phyloP scores from a whole-genome alignment of 139 green algal species.

The Chlamydomonas incerta region DNA sequence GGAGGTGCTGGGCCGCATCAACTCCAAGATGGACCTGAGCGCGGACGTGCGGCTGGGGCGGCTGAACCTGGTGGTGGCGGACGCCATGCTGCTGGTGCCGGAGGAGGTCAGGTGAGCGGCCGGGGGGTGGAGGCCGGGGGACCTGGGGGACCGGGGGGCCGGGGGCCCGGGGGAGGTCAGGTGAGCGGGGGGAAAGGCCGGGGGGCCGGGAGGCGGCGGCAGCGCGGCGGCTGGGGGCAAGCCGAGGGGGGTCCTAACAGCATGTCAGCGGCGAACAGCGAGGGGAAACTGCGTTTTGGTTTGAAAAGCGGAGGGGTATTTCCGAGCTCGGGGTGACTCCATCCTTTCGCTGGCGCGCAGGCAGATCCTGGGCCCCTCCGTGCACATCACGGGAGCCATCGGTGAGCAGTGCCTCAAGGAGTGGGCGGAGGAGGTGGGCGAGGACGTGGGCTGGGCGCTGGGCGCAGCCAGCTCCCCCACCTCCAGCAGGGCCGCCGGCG shows the following conservation, averaged over 20 bases:
- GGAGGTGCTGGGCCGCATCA: conserved; percentile 20
- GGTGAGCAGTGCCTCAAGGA: conserved; percentile 10
- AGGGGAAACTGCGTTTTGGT: no score
- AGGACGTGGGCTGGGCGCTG: conserved; percentile 12
- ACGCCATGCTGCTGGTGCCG: conserved; percentile 48
- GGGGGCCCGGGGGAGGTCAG: no score
- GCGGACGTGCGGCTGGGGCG: conserved; percentile 40
- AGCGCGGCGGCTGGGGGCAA: no score
- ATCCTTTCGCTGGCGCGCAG: no score
- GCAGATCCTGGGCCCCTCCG: conserved; percentile 38
- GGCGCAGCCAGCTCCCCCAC: neutral
- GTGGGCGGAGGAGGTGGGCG: conserved; percentile 44
- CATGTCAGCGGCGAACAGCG: no score
- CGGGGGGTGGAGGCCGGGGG: neutral
- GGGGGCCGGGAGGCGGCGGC: no score
- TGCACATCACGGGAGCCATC: conserved; percentile 36
- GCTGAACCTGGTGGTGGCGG: conserved; percentile 37
- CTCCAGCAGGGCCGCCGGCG: neutral
- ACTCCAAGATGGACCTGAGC: conserved; percentile 37
- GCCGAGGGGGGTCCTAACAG: no score
- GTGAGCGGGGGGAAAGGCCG: no score
- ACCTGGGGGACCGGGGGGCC: no score
- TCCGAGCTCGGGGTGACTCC: no score
- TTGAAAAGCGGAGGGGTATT: no score
- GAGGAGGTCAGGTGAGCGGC: conserved; percentile 42